Percentiles rank a stretch among this genome's conserved stretches.
phyloP scores from a whole-genome alignment of 2,329 filamentous ascomycete genomes.

The Albifimbria verrucaria region DNA sequence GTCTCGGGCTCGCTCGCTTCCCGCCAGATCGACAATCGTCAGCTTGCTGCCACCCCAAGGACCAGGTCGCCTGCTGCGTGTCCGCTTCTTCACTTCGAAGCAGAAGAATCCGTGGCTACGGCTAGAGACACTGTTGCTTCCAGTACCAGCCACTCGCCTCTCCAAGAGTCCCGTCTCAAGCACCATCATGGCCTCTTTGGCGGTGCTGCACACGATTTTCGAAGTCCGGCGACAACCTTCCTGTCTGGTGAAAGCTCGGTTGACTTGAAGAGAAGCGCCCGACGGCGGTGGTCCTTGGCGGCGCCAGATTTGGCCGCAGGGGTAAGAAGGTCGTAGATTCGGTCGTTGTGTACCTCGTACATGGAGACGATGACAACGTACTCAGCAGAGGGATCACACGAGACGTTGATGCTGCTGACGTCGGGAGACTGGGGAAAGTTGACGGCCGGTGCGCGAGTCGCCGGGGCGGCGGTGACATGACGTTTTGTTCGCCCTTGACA shows the following conservation, averaged over 20 bases:
- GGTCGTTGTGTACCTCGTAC: constrained; percentile 99
- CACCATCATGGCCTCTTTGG: constrained; percentile 83
- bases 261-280: constrained; percentile 84
- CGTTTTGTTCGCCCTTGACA: constrained; percentile 47
- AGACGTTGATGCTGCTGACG: constrained; percentile 66
- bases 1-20: constrained; percentile 87
- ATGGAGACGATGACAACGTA: constrained; percentile 91
- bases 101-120: constrained; percentile 96
- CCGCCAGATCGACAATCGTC: constrained; percentile 88
- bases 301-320: constrained; percentile 55
- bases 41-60: constrained; percentile 75
- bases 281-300: constrained; percentile 70
- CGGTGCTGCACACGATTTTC: constrained; percentile 83
- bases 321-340: constrained; percentile 89
- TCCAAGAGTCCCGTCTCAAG: constrained; percentile 87
- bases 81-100: constrained; percentile 86
- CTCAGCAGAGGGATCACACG: constrained; percentile 60
- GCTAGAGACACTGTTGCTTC: constrained; percentile 88
- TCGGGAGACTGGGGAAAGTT: constrained; percentile 68
- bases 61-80: constrained; percentile 38
- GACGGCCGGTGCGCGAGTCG: constrained; percentile 66
- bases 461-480: constrained; percentile 48
- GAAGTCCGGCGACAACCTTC: constrained; percentile 90
- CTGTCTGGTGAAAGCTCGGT: constrained; percentile 84
- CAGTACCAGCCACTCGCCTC: constrained; percentile 82